These are phyloP conservation scores for Fusarium decemcellulare DNA, from an alignment of 2,329 filamentous ascomycete genomes.

Conservation along the genomic window DNA sequence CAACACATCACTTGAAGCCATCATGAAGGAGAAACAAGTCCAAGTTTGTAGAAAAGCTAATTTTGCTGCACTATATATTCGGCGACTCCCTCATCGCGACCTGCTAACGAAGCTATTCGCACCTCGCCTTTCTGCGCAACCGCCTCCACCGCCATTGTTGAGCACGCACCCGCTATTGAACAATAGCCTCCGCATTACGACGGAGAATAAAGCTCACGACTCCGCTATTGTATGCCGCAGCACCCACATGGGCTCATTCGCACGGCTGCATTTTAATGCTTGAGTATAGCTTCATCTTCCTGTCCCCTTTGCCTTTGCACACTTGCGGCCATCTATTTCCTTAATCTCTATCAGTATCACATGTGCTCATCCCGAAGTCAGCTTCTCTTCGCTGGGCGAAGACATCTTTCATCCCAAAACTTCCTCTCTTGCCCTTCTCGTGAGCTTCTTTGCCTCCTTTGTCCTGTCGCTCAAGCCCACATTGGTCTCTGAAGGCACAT, in stretches of 20 bases:
- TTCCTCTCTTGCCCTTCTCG: slow-evolving; percentile 1
- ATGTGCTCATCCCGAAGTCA: not conserved
- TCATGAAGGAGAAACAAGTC: no score
- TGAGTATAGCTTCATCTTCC: not conserved
- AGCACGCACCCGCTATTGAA: slow-evolving; percentile 4
- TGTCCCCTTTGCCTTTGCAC: not conserved
- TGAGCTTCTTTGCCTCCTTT: slow-evolving; percentile 8
- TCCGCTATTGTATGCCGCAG: no score
- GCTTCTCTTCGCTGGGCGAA: not conserved
- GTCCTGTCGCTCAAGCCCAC: not conserved
- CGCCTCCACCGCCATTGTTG: no score
- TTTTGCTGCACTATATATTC: no score
- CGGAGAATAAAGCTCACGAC: no score
- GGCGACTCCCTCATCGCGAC: no score
- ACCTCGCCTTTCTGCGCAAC: no score
- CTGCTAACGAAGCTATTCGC: no score
- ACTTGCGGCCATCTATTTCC: not conserved
- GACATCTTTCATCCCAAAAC: not conserved
- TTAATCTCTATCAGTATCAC: not conserved
- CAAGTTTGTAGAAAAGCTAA: no score
- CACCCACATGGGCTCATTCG: no score
- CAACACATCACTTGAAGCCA: no score
- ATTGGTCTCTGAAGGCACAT: slow-evolving; percentile 5
- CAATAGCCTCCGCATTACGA: slow-evolving; percentile 12
- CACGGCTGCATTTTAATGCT: not conserved